Evolutionary conservation across 768 basidiomycete species (phyloP), one percentile per base, ranked within the genome.

Genomic region (Neoboletus brunneissimus): DNA sequence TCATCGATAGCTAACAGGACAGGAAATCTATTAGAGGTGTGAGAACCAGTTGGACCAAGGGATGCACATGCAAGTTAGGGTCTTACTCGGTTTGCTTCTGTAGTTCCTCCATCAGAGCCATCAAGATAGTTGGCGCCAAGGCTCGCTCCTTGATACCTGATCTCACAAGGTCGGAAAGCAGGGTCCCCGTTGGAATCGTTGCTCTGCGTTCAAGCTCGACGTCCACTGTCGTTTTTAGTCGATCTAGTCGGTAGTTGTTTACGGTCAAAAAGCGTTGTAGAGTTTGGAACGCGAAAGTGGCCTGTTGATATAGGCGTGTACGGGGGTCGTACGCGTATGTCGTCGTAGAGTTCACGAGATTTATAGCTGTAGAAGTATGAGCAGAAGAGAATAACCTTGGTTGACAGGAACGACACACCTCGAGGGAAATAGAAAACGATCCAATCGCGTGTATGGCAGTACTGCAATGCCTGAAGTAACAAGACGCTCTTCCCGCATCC

Each of bases 1-100:
- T 96, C 94, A 61, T 97, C 94, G 1, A 95, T 77, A 0, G 93
- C 94, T 31, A 95, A 74, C 7, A 97, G 68, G 2, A 96, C 88
- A 0, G 92, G 92, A 64, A 78, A 75, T 43, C 91, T 94, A 56
- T 11, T 51, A 22, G 48, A 48, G 25, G 18, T 51, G 53, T 50
- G 45, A 38, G 22, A 40, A 48, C 22, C 16, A 25, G 35, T 34
- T 18, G 5, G 16, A n/a, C 20, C 4, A 18, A 6, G 11, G 1
- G 9, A 38, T 27, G 44, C 27, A 31, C 43, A 1, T n/a, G 18
- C 4, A 40, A 23, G 5, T 6, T 4, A 25, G 20, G 1, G 25
- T 71, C 83, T 62, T 53, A 94, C 88, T 78, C 67, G 2, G 76
- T 83, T 66, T 95, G 93, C 41, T 65, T 67, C 20, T 82, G 81